Evolutionary conservation across 306 rosid genomes (phyloP).

Genomic region (Prinsepia uniflora): DNA sequence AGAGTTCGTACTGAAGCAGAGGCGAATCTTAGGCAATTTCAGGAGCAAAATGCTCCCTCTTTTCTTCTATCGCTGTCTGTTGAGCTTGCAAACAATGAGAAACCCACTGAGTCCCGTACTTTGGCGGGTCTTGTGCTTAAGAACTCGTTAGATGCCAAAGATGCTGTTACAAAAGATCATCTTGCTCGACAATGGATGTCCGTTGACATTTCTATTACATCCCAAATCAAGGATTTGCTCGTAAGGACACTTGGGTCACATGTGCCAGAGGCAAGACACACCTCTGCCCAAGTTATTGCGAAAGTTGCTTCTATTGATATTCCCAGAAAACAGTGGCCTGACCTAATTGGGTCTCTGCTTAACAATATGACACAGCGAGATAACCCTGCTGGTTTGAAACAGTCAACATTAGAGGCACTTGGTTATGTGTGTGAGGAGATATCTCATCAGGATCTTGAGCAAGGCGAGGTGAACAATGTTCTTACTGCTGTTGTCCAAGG

Average conservation of each 20-base stretch:
- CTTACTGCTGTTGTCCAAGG: constrained; percentile 42
- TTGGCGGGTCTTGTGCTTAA: constrained; percentile 38
- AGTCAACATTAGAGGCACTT: constrained; percentile 38
- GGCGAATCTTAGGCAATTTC: constrained; percentile 29
- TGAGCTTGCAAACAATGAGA: constrained; percentile 34
- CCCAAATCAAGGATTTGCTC: constrained; percentile 32
- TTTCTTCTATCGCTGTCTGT: constrained; percentile 32
- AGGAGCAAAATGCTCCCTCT: constrained; percentile 34
- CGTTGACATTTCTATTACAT: constrained; percentile 29
- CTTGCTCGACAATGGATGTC: constrained; percentile 35
- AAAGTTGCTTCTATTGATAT: constrained; percentile 36
- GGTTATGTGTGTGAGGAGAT: constrained; percentile 43
- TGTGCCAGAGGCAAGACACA: constrained; percentile 35
- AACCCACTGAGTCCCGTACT: constrained; percentile 35
- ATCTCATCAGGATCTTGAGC: constrained; percentile 37
- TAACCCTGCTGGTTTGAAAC: constrained; percentile 27
- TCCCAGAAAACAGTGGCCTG: constrained; percentile 37
- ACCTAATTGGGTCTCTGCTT: constrained; percentile 27
- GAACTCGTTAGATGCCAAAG: constrained; percentile 40
- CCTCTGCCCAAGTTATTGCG: constrained; percentile 39
- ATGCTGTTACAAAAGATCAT: constrained; percentile 32
- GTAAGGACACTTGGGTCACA: constrained; percentile 31
- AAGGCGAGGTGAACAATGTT: constrained; percentile 23
- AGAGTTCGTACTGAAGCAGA: constrained; percentile 35
- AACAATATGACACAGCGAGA: constrained; percentile 37